phyloP scores from a whole-genome alignment of 2,329 filamentous ascomycete species.

The Colletotrichum trifolii region DNA sequence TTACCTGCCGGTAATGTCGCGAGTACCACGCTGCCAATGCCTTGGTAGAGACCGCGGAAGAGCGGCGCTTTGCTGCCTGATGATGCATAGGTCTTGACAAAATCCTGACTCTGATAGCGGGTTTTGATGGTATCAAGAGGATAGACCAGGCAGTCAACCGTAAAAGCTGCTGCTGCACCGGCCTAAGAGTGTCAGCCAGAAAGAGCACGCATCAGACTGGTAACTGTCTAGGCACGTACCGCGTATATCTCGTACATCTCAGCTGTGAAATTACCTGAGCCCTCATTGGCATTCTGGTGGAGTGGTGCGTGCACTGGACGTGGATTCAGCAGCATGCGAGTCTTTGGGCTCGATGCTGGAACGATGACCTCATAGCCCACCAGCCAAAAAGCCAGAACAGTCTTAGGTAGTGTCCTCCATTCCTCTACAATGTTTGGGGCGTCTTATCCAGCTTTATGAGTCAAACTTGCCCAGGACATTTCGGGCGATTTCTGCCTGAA shows the following conservation, averaged over 20 bases:
- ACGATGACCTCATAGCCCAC: constrained; percentile 17
- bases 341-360: background rate
- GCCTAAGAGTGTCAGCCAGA: background rate
- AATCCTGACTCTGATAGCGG: constrained; percentile 82
- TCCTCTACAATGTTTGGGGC: background rate
- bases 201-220: too few relatives aligned
- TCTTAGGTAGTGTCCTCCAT: background rate
- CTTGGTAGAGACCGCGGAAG: constrained; percentile 85
- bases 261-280: background rate
- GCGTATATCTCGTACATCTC: constrained; percentile 38
- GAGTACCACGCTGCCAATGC: constrained; percentile 84
- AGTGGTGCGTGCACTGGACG: background rate
- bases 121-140: constrained; percentile 93
- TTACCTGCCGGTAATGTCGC: constrained; percentile 88
- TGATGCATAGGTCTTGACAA: constrained; percentile 72
- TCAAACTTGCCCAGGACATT: too few relatives aligned
- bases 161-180: constrained; percentile 85
- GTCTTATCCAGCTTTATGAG: too few relatives aligned
- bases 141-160: constrained; percentile 86
- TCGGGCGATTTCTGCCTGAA: too few relatives aligned
- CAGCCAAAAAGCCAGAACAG: constrained; percentile 11
- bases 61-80: constrained; percentile 64
- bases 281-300: background rate
- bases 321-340: too few relatives aligned
- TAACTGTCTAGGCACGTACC: constrained; percentile 10